Evolutionary conservation across 2,329 filamentous ascomycete genomes (phyloP), one percentile per base, ranked within the genome.

Genomic region (Aotearoamyces nothofagi): DNA sequence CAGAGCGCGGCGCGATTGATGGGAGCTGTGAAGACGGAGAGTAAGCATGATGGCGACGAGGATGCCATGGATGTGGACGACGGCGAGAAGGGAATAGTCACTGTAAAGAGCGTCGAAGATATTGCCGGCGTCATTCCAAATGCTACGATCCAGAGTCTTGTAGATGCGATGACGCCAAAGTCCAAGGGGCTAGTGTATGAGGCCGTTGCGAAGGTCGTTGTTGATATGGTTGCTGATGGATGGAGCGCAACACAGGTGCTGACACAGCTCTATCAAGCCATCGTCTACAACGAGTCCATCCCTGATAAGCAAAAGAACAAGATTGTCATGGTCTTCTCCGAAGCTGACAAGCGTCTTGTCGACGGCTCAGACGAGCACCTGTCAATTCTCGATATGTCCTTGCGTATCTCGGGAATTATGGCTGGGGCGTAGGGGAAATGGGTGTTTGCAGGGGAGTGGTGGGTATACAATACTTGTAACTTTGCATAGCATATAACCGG

Each of bases 281-380:
- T 96, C 20, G 68, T 93, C 15, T 81, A 71, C 47, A 83, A 93
- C 46, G 90, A 96, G 51, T 66, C 74, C 5, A 76, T 94, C 14
- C 70, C 73, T 0, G 83, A 94, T 46, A 55, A 70, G 9, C 80
- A 92, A 47, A 98, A 98, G 58, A 92, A 87, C 49, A 77, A 77
- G 51, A 87, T 98, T 34, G 77, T 87, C 26, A 63, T 81, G 37
- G 63, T 87, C 3, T 98, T 98, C 49, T 94, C 86, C 1, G 86
- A 96, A 52, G 66, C 87, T 15, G 90, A 99, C 50, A 96, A 96
- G 63, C 69, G 90, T 39, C 56, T 98, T 26, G 78, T 93, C 5
- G 92, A 99, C 52, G 90, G 90, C 6, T 79, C 86, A 3, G 90
- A 98, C 48, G 90, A 98, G 56, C 87, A 98, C 50, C 60, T 98